Evolutionary conservation across 768 basidiomycete species (phyloP), one percentile per base, ranked within the genome.

Genomic region (Xerocomus brunneocitrinus): DNA sequence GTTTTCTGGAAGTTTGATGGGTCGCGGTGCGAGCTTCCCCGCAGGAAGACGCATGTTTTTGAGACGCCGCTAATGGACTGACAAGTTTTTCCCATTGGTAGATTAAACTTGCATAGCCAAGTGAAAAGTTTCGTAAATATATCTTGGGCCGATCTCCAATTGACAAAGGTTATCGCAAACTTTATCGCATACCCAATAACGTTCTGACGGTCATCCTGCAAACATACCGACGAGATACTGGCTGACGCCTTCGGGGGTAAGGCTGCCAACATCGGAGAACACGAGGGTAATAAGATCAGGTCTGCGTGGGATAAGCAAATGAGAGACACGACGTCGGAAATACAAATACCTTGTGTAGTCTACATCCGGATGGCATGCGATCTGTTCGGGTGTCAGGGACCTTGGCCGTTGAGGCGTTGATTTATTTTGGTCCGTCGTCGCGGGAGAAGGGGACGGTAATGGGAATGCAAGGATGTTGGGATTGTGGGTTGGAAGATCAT

Each of bases 181-280:
- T 68, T 62, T 66, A 72, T 71, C 49, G 55, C 42, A 55, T 41
- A 53, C 25, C 12, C 38, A 55, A 44, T 34, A n/a, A 10, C 35
- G 34, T 31, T 31, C 30, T 53, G 19, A 53, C 48, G 48, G 41
- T 74, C 65, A 87, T 60, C 84, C 89, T 58, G 89, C 86, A 74
- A 91, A 95, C 85, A 95, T 93, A 59, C 91, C 92, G 54, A 97
- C 94, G 41, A 97, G 79, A 68, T 95, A 95, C 69, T 94, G 92
- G 71, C 91, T 94, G 58, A 97, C 91, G 53, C 90, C 89, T 72
- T 91, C 89, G 31, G 94, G 92, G 22, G 91, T 93, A 57, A 95
- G 76, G 61, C 91, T 90, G 22, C 95, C 95, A 39, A 98, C 84
- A 62, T 98, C 95, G 52, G 90, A 92, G 67, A 98, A 90, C 35